These are phyloP conservation scores for Phytopythium delawarense DNA, from an alignment of 352 stramenopile species.

Conservation along the genomic window DNA sequence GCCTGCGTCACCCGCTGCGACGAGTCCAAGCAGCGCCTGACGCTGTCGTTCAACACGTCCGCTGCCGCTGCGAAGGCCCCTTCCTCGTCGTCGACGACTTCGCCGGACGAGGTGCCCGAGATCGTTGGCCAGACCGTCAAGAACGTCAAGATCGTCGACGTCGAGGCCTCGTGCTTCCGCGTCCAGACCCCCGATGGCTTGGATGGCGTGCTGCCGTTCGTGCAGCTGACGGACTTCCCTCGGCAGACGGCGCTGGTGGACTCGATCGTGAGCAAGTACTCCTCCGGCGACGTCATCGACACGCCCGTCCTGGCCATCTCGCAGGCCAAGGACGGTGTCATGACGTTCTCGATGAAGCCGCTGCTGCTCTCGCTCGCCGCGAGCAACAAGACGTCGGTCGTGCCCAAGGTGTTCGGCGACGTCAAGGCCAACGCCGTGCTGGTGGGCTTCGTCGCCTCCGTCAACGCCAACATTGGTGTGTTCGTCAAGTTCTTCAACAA, in stretches of 20 bases:
- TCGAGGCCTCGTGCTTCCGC: constrained; percentile 62
- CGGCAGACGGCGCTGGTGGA: constrained; percentile 75
- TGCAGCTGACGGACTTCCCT: constrained; percentile 85
- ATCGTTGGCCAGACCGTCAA: constrained; percentile 54
- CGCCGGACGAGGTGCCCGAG: constrained; percentile 17
- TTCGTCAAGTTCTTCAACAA: constrained; percentile 90
- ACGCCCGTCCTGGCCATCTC: constrained; percentile 67
- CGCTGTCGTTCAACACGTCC: constrained; percentile 81
- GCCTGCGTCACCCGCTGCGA: constrained; percentile 74
- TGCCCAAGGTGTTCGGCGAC: constrained; percentile 59
- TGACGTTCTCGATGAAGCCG: constrained; percentile 84
- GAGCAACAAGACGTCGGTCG: constrained; percentile 15
- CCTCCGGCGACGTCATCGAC: constrained; percentile 42
- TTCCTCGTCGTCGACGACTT: constrained; percentile 14
- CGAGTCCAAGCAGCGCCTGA: constrained; percentile 71
- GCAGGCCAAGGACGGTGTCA: constrained; percentile 57
- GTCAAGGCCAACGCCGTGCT: constrained; percentile 58
- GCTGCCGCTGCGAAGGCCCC: constrained; percentile 16
- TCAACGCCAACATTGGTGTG: constrained; percentile 71
- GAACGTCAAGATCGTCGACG: constrained; percentile 63
- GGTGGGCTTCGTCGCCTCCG: constrained; percentile 76
- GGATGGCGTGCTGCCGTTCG: constrained; percentile 70
- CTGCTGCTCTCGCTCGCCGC: constrained; percentile 52
- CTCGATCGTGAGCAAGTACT: constrained; percentile 49
- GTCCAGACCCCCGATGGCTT: constrained; percentile 74